Conservation (phyloP, 495 filamentous ascomycete species). For the Xylona heveae region DNA sequence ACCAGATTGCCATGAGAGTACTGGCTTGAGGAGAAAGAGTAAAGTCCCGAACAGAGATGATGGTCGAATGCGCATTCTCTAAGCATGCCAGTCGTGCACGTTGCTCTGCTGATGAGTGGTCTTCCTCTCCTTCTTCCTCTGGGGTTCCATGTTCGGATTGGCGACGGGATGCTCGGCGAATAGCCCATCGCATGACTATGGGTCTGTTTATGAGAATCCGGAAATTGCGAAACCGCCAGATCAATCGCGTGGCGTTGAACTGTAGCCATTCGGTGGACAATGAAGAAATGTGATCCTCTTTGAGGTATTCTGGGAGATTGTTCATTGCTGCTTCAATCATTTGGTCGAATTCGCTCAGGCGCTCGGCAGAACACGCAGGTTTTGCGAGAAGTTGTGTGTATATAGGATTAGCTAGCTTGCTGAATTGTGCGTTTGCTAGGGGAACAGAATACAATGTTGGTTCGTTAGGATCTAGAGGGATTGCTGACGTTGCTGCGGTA, state of each 20-base stretch:
- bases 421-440: slow-evolving; percentile 26
- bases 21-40: too few species aligned
- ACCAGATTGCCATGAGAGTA: slow-evolving; percentile 26
- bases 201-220: slow-evolving; percentile 29
- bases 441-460: slow-evolving; percentile 28
- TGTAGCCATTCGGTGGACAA: slow-evolving; percentile 18
- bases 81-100: too few species aligned
- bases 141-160: slow-evolving; percentile 18
- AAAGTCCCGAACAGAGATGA: slow-evolving; percentile 23
- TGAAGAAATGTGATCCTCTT: slow-evolving; percentile 13
- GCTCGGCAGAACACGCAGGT: slow-evolving; percentile 24
- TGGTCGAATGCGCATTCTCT: slow-evolving; percentile 22
- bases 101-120: too few species aligned
- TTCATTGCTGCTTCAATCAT: slow-evolving; percentile 27
- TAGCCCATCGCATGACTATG: slow-evolving; percentile 27
- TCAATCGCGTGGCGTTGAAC: slow-evolving; percentile 19
- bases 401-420: slow-evolving; percentile 25
- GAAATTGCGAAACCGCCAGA: slow-evolving; percentile 30
- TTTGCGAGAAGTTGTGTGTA: slow-evolving; percentile 29
- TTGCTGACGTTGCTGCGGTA: slow-evolving; percentile 19
- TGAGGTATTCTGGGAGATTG: slow-evolving; percentile 22
- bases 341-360: slow-evolving; percentile 21
- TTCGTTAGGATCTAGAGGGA: slow-evolving; percentile 20
- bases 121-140: slow-evolving; percentile 19
- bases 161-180: slow-evolving; percentile 18